Base-by-base conservation (phyloP, 1,284 basidiomycete genomes). In the Cutaneotrichosporon cavernicola region DNA sequence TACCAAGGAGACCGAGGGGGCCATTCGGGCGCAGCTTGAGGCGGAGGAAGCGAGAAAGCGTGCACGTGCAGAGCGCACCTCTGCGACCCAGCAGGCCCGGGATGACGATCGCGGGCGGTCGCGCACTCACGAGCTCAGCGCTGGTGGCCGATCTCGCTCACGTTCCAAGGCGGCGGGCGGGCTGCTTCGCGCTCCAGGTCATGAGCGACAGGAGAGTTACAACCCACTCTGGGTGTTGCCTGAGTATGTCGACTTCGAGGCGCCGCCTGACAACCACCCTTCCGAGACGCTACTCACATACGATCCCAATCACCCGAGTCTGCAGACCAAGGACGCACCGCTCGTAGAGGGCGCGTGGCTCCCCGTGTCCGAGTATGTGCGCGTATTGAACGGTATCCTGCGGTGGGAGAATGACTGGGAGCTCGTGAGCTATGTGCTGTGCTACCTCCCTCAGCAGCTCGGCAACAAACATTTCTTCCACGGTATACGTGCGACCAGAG, bases 401-500 rank as follows among this genome's bases (percentile, higher is more conserved):
- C 85, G 89, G 64, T 83, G 82, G 46, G 92, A 94, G 74, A 86
- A 83, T 56, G 92, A 90, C 68, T 99, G 97, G 96, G 97, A 99
- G 71, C 84, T 99, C 40, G 84, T 98, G 16, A 93, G 93, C 4
- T 99, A 97, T 74, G 84, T 96, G 5, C 84, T 99, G 2, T 92
- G 90, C 74, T 91, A 96, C 79, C 84, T 99, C 1, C 95, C 97
- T 0, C 85, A 88, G 22, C 95, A 99, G 78, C 85, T 99, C 4
- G 84, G 90, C 60, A 99, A 99, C 85, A 98, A 97, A 80, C 93
- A 98, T 75, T 86, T 97, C 62, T 95, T 97, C 80, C 97, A 95
- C 75, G 97, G 97, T 0, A 90, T 90, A 0, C 87, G 88, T 60
- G 89, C 90, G 13, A 84, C 88, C 16, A 80, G 79, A 13, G 85